Evolutionary conservation across 192 early-diverging fungal genomes (phyloP).

Genomic region (Podila clonocystis): DNA sequence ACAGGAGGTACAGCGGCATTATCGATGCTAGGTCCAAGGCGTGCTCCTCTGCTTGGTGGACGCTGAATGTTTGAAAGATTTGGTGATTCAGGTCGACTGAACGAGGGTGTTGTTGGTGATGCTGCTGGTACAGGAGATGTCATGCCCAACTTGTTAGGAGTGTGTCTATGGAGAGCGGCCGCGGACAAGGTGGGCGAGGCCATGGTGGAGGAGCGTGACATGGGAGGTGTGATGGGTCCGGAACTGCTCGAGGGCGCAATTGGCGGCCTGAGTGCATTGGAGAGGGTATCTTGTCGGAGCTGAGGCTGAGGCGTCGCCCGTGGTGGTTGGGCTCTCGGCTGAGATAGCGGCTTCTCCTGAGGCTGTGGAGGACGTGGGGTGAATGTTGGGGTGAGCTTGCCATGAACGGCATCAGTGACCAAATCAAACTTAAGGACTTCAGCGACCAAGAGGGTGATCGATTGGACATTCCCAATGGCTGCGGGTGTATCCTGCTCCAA

Average conservation of each 20-base stretch:
- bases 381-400: constrained; percentile 8
- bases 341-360: not conserved
- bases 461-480: constrained; percentile 17
- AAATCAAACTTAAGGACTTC: constrained; percentile 28
- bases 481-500: constrained; percentile 1
- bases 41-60: not conserved
- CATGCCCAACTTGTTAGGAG: not conserved
- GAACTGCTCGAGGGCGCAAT: not conserved
- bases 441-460: not conserved
- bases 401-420: constrained; percentile 21
- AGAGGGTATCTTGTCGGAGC: not conserved
- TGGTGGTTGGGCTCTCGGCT: not conserved
- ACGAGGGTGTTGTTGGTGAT: not conserved
- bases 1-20: not conserved
- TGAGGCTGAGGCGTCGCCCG: not conserved
- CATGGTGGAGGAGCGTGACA: not conserved
- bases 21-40: not conserved
- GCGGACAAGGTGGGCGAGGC: not conserved
- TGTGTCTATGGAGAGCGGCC: not conserved
- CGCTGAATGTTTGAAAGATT: not conserved
- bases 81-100: not conserved
- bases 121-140: not conserved
- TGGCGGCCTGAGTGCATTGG: not conserved
- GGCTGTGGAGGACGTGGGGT: constrained; percentile 2
- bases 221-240: not conserved